Evolutionary conservation across 208 protist species (phyloP), one percentile per base, ranked within the genome.

Genomic region (Trypanosoma congolense): DNA sequence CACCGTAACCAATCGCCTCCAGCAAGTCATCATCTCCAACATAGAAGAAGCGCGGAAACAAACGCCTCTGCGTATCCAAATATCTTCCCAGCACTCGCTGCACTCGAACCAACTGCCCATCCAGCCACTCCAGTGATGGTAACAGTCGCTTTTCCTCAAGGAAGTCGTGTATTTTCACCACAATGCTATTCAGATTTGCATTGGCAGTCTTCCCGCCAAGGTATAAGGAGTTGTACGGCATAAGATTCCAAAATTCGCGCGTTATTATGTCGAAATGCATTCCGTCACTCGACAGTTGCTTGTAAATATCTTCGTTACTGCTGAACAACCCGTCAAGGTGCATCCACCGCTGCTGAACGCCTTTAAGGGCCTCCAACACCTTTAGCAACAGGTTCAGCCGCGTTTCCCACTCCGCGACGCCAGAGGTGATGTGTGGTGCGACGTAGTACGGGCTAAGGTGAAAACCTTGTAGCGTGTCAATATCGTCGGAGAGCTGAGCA

Each of bases 11-110:
- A 60, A 99, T 93, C 40, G 99, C 98, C 70, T 99, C 98, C 2
- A 99, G 83, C 53, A 99, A 75, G 73, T 99, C 98, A 70, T 99
- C 98, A 83, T 99, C 98, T 29, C 98, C 98, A 35, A 99, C 89
- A 70, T 99, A 99, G 74, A 99, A 99, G 83, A 99, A 99, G 54
- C 98, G 93, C 1, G 98, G 96, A 70, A 99, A 99, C 51, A 84
- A 73, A 4, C 77, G 51, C 30, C 98, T 89, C 80, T 99, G 96
- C 9, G 77, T 77, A 69, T 99, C 98, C 2, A 99, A 80, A 67
- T 99, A 99, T 45, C 93, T 86, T 31, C 93, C 96, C 14, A 99
- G 83, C 16, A 91, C 90, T 44, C 98, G 97, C 81, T 99, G 98
- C 53, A 99, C 94, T 50, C 91, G 90, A 36, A 57, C 65, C 10